phyloP scores from a whole-genome alignment of 306 rosid genomes.

The Sicyos edulis region DNA sequence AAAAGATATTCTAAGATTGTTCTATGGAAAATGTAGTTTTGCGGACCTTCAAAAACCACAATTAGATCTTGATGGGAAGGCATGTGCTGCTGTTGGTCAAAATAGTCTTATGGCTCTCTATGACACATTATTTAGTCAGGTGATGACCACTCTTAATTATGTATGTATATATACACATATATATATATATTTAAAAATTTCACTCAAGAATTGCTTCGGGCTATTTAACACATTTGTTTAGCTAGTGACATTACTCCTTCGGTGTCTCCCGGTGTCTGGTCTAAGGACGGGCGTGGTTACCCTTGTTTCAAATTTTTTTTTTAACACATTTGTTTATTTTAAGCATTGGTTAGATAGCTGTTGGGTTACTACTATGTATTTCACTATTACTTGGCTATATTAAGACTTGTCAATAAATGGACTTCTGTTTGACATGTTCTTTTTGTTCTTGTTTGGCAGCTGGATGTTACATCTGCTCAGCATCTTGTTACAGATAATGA shows the following conservation, averaged over 20 bases:
- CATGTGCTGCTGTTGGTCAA: slow-evolving; percentile 99
- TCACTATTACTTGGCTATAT: not conserved
- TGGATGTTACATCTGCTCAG: slow-evolving; percentile 90
- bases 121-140: slow-evolving; percentile 85
- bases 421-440: slow-evolving; percentile 19
- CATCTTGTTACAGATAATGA: slow-evolving; percentile 93
- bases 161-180: no score
- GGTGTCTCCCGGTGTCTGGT: no score
- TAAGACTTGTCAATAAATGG: not conserved
- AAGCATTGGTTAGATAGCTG: not conserved
- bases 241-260: no score
- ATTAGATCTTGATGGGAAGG: slow-evolving; percentile 92
- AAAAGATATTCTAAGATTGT: not conserved
- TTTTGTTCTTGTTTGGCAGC: slow-evolving; percentile 43
- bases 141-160: slow-evolving; percentile 23
- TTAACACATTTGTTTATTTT: not conserved
- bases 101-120: slow-evolving; percentile 88
- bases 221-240: not conserved
- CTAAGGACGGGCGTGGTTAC: no score
- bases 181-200: not conserved
- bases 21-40: slow-evolving; percentile 41
- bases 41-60: slow-evolving; percentile 98
- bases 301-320: no score
- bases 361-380: not conserved
- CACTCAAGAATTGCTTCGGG: not conserved